These are phyloP conservation scores for Trichoderma arundinaceum DNA, from an alignment of 2,329 filamentous ascomycete species.

Conservation along the genomic window DNA sequence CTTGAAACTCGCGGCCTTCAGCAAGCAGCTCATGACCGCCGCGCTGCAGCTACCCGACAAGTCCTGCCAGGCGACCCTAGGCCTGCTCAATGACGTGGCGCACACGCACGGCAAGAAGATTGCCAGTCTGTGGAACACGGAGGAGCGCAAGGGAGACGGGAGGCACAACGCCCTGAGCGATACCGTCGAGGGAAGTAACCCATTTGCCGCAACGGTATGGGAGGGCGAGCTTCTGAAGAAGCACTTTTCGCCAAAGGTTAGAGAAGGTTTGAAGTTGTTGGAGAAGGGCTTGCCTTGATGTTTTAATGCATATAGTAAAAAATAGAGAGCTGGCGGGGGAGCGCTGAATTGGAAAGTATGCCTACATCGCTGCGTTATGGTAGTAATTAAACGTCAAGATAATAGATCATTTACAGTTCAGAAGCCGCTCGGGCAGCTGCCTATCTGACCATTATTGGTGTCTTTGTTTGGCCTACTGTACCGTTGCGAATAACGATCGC, in stretches of 20 bases:
- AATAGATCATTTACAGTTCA: neutral
- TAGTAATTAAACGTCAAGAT: neutral
- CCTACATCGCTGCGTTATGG: neutral
- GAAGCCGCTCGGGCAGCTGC: neutral
- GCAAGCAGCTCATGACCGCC: constrained; percentile 84
- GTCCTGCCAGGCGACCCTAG: constrained; percentile 78
- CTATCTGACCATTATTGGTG: neutral
- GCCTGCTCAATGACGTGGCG: constrained; percentile 76
- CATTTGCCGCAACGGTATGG: constrained; percentile 89
- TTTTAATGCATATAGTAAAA: constrained; percentile 15
- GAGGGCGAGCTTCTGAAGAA: constrained; percentile 84
- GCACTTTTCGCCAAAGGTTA: constrained; percentile 86
- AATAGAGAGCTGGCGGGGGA: neutral
- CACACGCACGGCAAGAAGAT: constrained; percentile 84
- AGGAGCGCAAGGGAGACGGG: constrained; percentile 91
- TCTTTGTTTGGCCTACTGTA: neutral
- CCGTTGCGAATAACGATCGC: too few relatives aligned
- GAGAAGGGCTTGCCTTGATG: constrained; percentile 65
- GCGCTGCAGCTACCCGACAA: constrained; percentile 90
- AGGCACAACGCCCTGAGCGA: constrained; percentile 75
- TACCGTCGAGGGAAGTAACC: constrained; percentile 85
- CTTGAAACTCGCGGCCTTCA: constrained; percentile 85
- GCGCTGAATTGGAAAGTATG: constrained; percentile 10
- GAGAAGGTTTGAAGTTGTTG: constrained; percentile 72
- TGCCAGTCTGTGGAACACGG: constrained; percentile 87